Percentiles rank a stretch among this genome's conserved stretches.
Conservation (phyloP, 2,329 filamentous ascomycete species). For the Hypoxylon sp. region DNA sequence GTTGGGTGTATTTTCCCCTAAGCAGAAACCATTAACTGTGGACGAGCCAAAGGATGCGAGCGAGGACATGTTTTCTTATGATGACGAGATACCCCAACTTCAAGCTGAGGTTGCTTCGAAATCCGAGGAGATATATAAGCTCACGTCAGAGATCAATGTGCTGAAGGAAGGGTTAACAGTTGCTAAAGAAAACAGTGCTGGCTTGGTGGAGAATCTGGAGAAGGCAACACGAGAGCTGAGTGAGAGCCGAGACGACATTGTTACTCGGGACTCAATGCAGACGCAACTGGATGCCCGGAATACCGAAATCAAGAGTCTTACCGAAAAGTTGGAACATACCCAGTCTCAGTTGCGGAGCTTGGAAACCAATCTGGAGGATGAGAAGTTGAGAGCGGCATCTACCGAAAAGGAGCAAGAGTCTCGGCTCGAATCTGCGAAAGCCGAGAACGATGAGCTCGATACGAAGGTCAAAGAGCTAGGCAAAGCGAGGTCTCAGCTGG, state of each 20-base stretch:
- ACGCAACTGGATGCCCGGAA: slow-evolving; percentile 59
- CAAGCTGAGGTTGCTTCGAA: slow-evolving; percentile 77
- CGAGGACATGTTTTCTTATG: slow-evolving; percentile 92
- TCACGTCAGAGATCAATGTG: slow-evolving; percentile 73
- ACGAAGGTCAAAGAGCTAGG: slow-evolving; percentile 51
- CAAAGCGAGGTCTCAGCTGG: slow-evolving; percentile 45
- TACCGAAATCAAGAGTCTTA: slow-evolving; percentile 59
- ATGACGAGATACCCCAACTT: slow-evolving; percentile 84
- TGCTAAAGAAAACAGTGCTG: slow-evolving; percentile 73
- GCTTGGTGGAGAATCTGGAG: slow-evolving; percentile 73
- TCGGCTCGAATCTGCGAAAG: slow-evolving; percentile 41
- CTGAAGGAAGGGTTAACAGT: slow-evolving; percentile 76
- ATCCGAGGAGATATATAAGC: slow-evolving; percentile 72
- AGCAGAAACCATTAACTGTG: slow-evolving; percentile 51
- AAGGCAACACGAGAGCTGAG: slow-evolving; percentile 70
- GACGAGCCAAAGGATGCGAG: slow-evolving; percentile 49
- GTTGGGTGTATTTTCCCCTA: slow-evolving; percentile 59
- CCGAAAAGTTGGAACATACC: slow-evolving; percentile 56
- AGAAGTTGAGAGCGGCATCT: slow-evolving; percentile 38
- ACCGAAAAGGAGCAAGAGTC: slow-evolving; percentile 40
- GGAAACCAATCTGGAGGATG: slow-evolving; percentile 49
- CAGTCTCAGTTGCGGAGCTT: slow-evolving; percentile 56
- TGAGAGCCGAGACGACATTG: slow-evolving; percentile 53
- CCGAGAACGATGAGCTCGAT: slow-evolving; percentile 40
- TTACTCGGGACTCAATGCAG: slow-evolving; percentile 57